Conservation (phyloP, 768 basidiomycete species). For the Trametes maxima region DNA sequence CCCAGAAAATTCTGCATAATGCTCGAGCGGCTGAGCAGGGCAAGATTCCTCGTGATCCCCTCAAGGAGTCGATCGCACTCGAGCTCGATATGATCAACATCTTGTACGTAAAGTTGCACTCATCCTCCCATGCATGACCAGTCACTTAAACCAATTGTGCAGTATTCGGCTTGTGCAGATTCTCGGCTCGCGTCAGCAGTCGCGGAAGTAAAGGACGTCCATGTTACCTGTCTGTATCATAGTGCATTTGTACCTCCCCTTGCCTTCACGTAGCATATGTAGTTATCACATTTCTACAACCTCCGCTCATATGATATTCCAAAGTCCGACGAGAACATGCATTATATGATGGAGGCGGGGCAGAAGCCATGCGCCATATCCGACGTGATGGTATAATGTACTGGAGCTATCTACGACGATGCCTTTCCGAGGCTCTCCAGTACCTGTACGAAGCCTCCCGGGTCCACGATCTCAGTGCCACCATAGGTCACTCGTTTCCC, state of each 20-base stretch:
- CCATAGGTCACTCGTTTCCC: conserved; percentile 92
- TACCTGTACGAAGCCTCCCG: conserved; percentile 77
- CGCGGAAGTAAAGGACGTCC: conserved; percentile 43
- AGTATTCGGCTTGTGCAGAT: conserved; percentile 85
- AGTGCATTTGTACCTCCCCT: background rate
- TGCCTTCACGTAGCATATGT: conserved; percentile 2
- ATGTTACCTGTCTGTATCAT: conserved; percentile 4
- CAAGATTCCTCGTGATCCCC: conserved; percentile 65
- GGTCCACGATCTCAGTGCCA: conserved; percentile 92
- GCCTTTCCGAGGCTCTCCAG: conserved; percentile 65
- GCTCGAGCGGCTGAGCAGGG: conserved; percentile 76
- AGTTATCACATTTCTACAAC: background rate
- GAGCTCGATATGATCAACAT: conserved; percentile 92
- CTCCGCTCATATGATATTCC: background rate
- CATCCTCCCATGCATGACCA: background rate
- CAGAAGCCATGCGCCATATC: background rate
- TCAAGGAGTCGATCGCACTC: conserved; percentile 76
- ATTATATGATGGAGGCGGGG: background rate
- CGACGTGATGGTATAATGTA: conserved; percentile 2
- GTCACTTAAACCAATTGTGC: background rate
- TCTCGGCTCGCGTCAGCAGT: conserved; percentile 66
- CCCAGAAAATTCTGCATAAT: conserved; percentile 81
- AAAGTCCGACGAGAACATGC: background rate
- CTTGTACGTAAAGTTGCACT: conserved; percentile 53
- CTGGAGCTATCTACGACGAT: conserved; percentile 3